Evolutionary conservation across 768 basidiomycete genomes (phyloP), one percentile per base, ranked within the genome.

Genomic region (Mycena vulgaris): DNA sequence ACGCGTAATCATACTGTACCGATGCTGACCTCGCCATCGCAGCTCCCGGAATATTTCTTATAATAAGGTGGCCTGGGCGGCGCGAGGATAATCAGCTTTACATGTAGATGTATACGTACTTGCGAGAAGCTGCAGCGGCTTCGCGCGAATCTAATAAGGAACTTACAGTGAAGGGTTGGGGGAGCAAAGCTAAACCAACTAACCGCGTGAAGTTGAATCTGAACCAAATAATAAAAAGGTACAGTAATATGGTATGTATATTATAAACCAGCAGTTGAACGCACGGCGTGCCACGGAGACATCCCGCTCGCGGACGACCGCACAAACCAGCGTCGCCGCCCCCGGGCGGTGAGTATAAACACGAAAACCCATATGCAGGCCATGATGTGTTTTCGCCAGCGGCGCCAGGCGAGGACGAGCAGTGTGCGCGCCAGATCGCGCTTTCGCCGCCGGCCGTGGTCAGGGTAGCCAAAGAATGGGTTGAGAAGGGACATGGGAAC

Each of bases 31-130:
- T 9, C 33, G 21, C 19, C 21, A 23, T 56, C 33, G 35, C 74
- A 94, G 93, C 84, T 93, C 53, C 94, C 94, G 16, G 94, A 95
- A 78, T 95, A 95, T 81, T 95, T 95, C 83, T 84, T 89, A 65
- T 89, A 81, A 78, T 30, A 45, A 33, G 9, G 42, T 53, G 19
- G 57, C 53, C 33, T 16, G 37, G 17, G 49, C 37, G 31, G 65
- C 66, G 61, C 61, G 19, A 61, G 23, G 58, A 67, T 60, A 35
- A 61, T 61, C 40, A 37, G 55, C 30, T 60, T 40, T 63, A 55
- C 28, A 23, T 66, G 14, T 39, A 65, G 21, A 33, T 51, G 42
- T 60, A 35, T 49, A 48, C 60, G 45, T 68, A 63, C 47, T 39
- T 53, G 51, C 14, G 25, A 31, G 48, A 59, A 45, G 42, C 42